These are phyloP conservation scores for Berkeleyomyces basicola DNA, from an alignment of 2,329 filamentous ascomycete species.

Conservation along the genomic window DNA sequence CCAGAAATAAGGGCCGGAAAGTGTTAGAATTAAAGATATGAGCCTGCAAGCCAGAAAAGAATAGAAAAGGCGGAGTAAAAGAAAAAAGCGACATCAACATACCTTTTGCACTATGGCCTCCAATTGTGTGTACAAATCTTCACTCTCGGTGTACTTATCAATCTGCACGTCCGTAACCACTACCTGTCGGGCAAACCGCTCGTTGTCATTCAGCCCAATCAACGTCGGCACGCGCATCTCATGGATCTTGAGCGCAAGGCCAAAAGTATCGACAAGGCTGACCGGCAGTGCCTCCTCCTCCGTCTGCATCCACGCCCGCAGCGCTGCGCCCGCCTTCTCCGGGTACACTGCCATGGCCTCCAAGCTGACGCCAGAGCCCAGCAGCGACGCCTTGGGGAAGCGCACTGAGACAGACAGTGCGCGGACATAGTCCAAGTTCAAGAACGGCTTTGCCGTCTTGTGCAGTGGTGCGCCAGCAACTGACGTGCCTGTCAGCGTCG, in stretches of 20 bases:
- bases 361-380: conserved; percentile 43
- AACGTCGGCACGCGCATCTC: conserved; percentile 48
- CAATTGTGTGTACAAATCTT: conserved; percentile 37
- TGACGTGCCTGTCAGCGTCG: conserved; percentile 18
- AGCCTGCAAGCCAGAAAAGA: neutral
- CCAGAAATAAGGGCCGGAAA: neutral
- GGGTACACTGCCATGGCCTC: conserved; percentile 28
- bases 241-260: conserved; percentile 31
- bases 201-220: conserved; percentile 57
- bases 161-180: conserved; percentile 47
- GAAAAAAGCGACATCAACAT: neutral
- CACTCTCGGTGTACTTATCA: conserved; percentile 30
- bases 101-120: conserved; percentile 43
- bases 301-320: conserved; percentile 1
- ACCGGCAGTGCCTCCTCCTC: neutral
- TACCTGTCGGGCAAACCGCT: conserved; percentile 49
- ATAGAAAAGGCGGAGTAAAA: neutral
- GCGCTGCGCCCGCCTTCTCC: conserved; percentile 14
- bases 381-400: conserved; percentile 52
- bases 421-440: conserved; percentile 23
- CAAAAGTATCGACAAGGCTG: conserved; percentile 17
- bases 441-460: conserved; percentile 17
- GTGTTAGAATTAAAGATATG: neutral
- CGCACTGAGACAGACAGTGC: conserved; percentile 35
- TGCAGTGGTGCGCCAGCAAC: conserved; percentile 14